Base-by-base conservation (phyloP, 2,329 filamentous ascomycete genomes). In the Colletotrichum cordylinicola region DNA sequence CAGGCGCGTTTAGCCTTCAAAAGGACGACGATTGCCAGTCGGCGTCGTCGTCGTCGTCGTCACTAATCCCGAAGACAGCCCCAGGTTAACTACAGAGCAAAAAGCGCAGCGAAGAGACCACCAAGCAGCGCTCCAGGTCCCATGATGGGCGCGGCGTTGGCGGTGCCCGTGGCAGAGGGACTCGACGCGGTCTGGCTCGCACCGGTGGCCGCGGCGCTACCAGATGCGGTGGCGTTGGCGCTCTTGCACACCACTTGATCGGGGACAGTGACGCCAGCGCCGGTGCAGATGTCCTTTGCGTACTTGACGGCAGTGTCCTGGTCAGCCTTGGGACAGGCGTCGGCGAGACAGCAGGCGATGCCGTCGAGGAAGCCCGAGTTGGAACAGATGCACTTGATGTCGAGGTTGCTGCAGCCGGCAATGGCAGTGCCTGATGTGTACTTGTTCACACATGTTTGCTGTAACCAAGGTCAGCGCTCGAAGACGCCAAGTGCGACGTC, bases 301-400 rank as follows among this genome's bases (percentile, higher is more conserved):
- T 82, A 86, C 58, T 79, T 69, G 75, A 87, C 82, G 65, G 86
- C 84, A 2, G 78, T 75, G 2, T 80, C 75, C 77, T 85, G 83
- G 48, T 84, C 84, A 6, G 78, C 66, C 12, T 77, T 56, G 77
- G 81, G 79, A 80, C 86, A 88, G 60, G 77, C 78, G 39, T 80
- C 79, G 56, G 80, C 79, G 67, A 88, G 81, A 78, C 86, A 87
- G 83, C 86, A 88, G 67, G 86, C 84, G 64, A 87, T 86, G 77
- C 78, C 78, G 77, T 79, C 77, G 71, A 88, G 81, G 82, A 87
- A 87, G 58, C 81, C 70, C 62, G 78, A 64, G 82, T 86, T 86
- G 79, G 79, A 80, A 83, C 86, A 88, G 79, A 87, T 82, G 80
- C 86, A 88, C 69, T 78, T 80, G 74, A 86, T 80, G 81, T 87